Conservation (phyloP, 768 basidiomycete genomes). For the Coprinopsis strossmayeri region DNA sequence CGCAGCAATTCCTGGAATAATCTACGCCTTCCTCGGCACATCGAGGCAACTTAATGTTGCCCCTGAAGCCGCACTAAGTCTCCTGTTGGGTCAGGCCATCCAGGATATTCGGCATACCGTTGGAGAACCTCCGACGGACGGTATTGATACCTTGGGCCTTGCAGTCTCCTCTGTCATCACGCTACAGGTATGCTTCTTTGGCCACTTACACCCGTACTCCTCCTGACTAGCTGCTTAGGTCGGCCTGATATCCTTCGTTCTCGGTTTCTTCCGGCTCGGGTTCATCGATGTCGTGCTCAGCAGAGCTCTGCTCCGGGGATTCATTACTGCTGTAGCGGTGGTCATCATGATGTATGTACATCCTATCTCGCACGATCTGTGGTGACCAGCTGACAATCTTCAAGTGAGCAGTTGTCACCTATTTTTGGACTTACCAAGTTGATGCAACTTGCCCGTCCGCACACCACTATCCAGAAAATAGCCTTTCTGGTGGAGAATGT, state of each 20-base stretch:
- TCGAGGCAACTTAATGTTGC: conserved; percentile 78
- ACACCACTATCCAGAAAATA: conserved; percentile 71
- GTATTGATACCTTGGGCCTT: conserved; percentile 50
- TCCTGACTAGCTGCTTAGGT: conserved; percentile 37
- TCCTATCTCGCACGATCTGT: background rate
- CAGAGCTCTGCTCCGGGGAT: conserved; percentile 81
- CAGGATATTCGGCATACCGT: conserved; percentile 53
- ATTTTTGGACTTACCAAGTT: conserved; percentile 77
- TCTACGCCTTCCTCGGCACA: conserved; percentile 87
- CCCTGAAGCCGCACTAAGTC: conserved; percentile 82
- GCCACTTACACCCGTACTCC: background rate
- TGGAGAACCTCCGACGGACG: conserved; percentile 31
- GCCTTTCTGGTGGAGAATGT: conserved; percentile 63
- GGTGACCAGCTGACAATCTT: conserved; percentile 3
- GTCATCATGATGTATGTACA: conserved; percentile 74
- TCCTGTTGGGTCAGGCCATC: conserved; percentile 85
- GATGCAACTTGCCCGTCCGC: conserved; percentile 47
- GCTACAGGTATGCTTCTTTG: conserved; percentile 54
- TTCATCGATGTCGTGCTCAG: conserved; percentile 93
- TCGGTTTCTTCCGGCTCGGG: conserved; percentile 85
- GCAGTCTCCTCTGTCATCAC: conserved; percentile 78
- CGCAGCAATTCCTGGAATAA: conserved; percentile 79
- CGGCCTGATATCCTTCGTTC: conserved; percentile 76
- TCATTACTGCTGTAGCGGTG: conserved; percentile 77
- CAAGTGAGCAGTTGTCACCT: conserved; percentile 77